Evolutionary conservation across 768 basidiomycete species (phyloP), one percentile per base, ranked within the genome.

Genomic region (Suillus decipiens): DNA sequence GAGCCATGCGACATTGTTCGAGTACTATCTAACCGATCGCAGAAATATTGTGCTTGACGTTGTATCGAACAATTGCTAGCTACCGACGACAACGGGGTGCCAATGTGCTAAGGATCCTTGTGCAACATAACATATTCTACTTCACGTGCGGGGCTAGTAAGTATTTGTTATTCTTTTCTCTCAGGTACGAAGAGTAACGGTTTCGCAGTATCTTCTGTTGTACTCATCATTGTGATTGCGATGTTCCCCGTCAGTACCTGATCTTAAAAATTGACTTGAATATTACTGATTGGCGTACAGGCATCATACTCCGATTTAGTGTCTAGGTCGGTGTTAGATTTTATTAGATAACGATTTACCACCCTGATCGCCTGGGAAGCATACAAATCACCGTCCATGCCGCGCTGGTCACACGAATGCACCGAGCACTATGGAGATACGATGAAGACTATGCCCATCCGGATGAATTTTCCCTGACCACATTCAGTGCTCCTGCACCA

Each of bases 1-100:
- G 56, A 41, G 24, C 3, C 11, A 12, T 31, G 17, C 2, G 1
- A 37, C 6, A 17, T 14, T n/a, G 10, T 41, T 12, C 10, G 17
- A 17, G 5, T 57, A 10, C 7, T 1, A 12, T 57, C 56, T 28
- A 19, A 57, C 11, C 17, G 1, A 28, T 57, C 1, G 5, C 37
- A 57, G 56, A 57, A 41, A 57, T 57, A 17, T 57, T 57, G 56
- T 42, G 39, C 17, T 57, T 57, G 39, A 57, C 56, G 2, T 12
- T 57, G 56, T 57, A 41, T 17, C 56, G 39, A 7, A 39, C 56
- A 5, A 19, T 57, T 28, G 2, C 6, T 3, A 57, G 19, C 2
- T 57, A 41, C 56, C 56, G 39, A 12, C 17, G 9, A 10, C 17
- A 42, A 41, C 37, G 24, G 39, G 10, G 39, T n/a, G 24, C 17